A percentile compares a stretch with the other conserved stretches of the same genome.
Evolutionary conservation across 352 stramenopile genomes (phyloP).

Genomic region (Phytophthora macrochlamydospora): DNA sequence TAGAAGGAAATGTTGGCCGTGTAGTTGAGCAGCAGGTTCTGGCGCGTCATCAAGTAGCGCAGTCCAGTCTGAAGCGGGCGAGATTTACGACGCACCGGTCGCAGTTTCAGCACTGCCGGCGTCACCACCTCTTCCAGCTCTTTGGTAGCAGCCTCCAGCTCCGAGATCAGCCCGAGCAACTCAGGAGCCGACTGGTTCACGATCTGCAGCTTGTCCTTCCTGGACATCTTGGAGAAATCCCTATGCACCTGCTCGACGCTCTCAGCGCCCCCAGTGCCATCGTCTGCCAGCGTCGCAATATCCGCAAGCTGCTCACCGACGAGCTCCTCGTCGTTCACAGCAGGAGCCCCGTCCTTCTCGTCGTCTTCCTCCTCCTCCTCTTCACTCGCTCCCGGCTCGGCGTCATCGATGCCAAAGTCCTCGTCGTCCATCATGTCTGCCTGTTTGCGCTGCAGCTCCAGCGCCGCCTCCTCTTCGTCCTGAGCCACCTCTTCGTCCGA

Average conservation of each 20-base stretch:
- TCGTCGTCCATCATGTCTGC: slow-evolving; percentile 86
- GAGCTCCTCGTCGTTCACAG: slow-evolving; percentile 71
- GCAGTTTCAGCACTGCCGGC: slow-evolving; percentile 76
- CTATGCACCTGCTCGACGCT: slow-evolving; percentile 79
- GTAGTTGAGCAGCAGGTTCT: slow-evolving; percentile 89
- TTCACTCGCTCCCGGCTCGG: slow-evolving; percentile 42
- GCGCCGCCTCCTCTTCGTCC: slow-evolving; percentile 83
- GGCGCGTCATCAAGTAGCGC: slow-evolving; percentile 78
- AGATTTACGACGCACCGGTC: slow-evolving; percentile 61
- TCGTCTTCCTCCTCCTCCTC: slow-evolving; percentile 51
- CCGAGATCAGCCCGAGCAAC: slow-evolving; percentile 67
- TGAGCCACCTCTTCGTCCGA: slow-evolving; percentile 80
- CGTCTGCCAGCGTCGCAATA: slow-evolving; percentile 69
- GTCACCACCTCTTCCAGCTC: slow-evolving; percentile 70
- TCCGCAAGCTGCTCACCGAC: slow-evolving; percentile 77
- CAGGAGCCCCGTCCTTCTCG: slow-evolving; percentile 18
- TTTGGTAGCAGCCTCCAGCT: slow-evolving; percentile 71
- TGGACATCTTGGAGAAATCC: slow-evolving; percentile 87
- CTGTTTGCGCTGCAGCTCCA: slow-evolving; percentile 87
- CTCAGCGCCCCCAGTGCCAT: slow-evolving; percentile 47
- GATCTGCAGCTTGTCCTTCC: slow-evolving; percentile 88
- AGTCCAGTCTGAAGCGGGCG: slow-evolving; percentile 64
- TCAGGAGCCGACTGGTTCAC: slow-evolving; percentile 87
- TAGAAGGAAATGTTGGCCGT: slow-evolving; percentile 89
- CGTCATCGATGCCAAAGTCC: slow-evolving; percentile 80